Conservation (phyloP, 352 stramenopile species). For the Pythium dissotocum region DNA sequence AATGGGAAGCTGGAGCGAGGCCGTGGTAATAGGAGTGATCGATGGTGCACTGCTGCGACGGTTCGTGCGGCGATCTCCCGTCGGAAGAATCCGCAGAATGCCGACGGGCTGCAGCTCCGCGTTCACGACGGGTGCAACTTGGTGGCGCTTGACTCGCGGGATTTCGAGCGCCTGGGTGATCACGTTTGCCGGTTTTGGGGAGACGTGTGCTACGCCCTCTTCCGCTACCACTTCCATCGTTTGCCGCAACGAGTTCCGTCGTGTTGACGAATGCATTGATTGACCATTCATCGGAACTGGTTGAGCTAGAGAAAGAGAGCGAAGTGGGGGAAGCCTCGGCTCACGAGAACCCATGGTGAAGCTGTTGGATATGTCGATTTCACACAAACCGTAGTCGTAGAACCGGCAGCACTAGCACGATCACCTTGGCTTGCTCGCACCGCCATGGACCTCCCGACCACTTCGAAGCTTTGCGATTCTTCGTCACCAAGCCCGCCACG, state of each 20-base stretch:
- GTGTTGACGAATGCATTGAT: constrained; percentile 1
- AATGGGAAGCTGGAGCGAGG: neutral
- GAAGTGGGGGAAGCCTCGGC: neutral
- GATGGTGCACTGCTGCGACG: constrained; percentile 14
- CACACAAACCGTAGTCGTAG: neutral
- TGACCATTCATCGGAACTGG: neutral
- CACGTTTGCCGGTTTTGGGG: neutral
- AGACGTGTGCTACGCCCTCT: neutral
- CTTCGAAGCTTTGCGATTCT: neutral
- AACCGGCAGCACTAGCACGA: neutral
- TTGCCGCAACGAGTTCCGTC: neutral
- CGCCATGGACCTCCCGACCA: neutral
- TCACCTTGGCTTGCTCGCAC: too few relatives aligned
- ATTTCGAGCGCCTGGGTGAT: neutral
- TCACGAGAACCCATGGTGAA: neutral
- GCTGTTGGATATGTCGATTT: neutral
- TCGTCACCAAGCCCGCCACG: neutral
- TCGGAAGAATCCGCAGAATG: neutral
- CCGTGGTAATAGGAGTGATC: constrained; percentile 6
- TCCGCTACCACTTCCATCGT: constrained; percentile 15
- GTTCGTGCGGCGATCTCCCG: constrained; percentile 6
- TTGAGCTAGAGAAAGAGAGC: neutral
- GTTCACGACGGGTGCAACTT: constrained; percentile 22
- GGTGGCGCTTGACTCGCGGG: constrained; percentile 14
- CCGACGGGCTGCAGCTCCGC: constrained; percentile 14